Evolutionary conservation across 2,329 filamentous ascomycete genomes (phyloP).

Genomic region (Malbranchea zuffiana): DNA sequence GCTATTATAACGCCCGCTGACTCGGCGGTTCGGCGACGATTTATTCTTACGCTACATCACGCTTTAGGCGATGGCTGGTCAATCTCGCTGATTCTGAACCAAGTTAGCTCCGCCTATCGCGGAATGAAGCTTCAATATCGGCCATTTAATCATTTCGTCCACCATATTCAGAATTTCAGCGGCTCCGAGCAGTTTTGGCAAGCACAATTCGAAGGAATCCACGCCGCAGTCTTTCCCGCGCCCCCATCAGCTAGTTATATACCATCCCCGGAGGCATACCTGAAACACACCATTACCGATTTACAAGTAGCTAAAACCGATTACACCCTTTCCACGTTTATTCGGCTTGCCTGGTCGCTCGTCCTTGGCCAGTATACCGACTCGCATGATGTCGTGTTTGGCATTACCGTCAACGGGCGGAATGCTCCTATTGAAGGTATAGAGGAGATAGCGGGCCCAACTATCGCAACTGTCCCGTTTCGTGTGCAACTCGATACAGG

Average conservation of each 20-base stretch:
- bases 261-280: too few relatives aligned
- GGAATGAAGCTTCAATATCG: background rate
- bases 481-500: conserved; percentile 21
- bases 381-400: conserved; percentile 30
- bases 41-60: conserved; percentile 30
- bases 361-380: conserved; percentile 25
- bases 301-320: too few relatives aligned
- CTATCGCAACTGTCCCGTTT: conserved; percentile 31
- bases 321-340: conserved; percentile 2
- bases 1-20: conserved; percentile 13
- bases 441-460: conserved; percentile 31
- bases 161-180: too few relatives aligned
- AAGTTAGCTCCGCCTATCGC: conserved; percentile 18
- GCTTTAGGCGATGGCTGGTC: conserved; percentile 32
- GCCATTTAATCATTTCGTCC: too few relatives aligned
- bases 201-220: too few relatives aligned
- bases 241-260: background rate
- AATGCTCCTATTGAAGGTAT: conserved; percentile 27
- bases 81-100: conserved; percentile 24
- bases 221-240: background rate
- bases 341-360: conserved; percentile 25
- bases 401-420: conserved; percentile 31
- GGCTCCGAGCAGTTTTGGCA: background rate
- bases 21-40: too few relatives aligned
- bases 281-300: too few relatives aligned